Base-by-base conservation (phyloP, 225 moss, liverwort and hornwort species). In the Bryum argenteum region DNA sequence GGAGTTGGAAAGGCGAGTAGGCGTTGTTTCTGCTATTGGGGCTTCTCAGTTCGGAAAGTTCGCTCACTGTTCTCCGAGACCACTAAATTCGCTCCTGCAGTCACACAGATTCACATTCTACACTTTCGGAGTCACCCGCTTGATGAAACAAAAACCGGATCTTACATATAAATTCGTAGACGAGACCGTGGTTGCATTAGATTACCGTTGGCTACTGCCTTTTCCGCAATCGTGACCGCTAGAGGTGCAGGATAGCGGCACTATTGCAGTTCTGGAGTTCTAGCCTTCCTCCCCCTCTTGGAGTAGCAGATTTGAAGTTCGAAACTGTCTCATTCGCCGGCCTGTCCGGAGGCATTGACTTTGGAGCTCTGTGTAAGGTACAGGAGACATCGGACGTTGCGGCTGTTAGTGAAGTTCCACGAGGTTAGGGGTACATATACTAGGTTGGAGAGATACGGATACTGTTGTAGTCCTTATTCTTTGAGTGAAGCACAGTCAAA, bases 1-100 rank as follows among this genome's bases (percentile, higher is more conserved):
- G 13, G 41, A 61, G 76, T 56, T n/a, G 55, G 28, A 48, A 75
- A 61, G 20, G 12, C 4, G 44, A 23, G n/a, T n/a, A n/a, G n/a
- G n/a, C n/a, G n/a, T n/a, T 16, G 8, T 61, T 6, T 39, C n/a
- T 18, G 39, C 52, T 10, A 3, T 0, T 33, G 33, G n/a, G 6
- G 6, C 48, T 48, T 17, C 17, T 17, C 48, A 48, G 57, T 40
- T 61, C 15, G 44, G 14, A 40, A 61, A 26, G 59, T 69, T 61
- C 19, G 3, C 5, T 8, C 47, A 11, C 52, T 39, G 61, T 50
- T 52, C 22, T 6, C 8, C 22, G 11, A 37, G 70, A 20, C 14
- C 50, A 33, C 19, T 13, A 10, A 56, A 63, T 70, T 64, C 70
- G 22, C 8, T 57, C 33, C 37, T 3, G n/a, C 37, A 70, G 8